Conservation (phyloP, 768 basidiomycete species). For the Punctularia strigosozonata region DNA sequence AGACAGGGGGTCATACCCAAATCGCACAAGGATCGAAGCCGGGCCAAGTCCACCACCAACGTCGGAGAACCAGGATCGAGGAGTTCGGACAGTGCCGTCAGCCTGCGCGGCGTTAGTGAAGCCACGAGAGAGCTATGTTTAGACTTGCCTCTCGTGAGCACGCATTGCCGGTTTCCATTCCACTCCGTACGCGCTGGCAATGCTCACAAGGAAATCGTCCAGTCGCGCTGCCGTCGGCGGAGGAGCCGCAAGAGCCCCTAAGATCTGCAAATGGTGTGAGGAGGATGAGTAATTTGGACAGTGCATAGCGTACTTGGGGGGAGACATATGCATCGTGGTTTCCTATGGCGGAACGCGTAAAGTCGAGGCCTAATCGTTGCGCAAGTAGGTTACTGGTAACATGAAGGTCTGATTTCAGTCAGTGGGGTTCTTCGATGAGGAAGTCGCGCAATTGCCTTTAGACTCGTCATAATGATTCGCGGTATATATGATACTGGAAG, state of each 20-base stretch:
- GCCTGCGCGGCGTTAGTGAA: conserved; percentile 21
- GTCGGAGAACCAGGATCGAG: conserved; percentile 34
- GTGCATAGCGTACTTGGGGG: conserved; percentile 23
- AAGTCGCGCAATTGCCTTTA: conserved; percentile 32
- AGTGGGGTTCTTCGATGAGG: not conserved
- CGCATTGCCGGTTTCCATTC: conserved; percentile 52
- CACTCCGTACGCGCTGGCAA: conserved; percentile 41
- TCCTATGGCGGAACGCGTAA: conserved; percentile 36
- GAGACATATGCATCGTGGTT: conserved; percentile 48
- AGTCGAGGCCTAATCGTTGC: conserved; percentile 45
- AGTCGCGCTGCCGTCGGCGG: conserved; percentile 45
- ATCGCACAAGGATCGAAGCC: conserved; percentile 43
- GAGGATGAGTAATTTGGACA: not conserved
- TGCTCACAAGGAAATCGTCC: conserved; percentile 39
- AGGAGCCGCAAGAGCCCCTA: conserved; percentile 38
- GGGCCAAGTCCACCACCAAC: conserved; percentile 41
- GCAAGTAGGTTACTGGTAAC: conserved; percentile 41
- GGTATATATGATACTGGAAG: conserved; percentile 55
- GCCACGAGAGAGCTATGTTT: not conserved
- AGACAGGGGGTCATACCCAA: conserved; percentile 33
- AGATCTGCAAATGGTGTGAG: conserved; percentile 22
- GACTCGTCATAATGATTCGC: conserved; percentile 37
- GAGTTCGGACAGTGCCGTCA: conserved; percentile 46
- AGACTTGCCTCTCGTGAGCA: conserved; percentile 49
- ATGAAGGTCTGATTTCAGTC: conserved; percentile 38